A percentile compares a stretch with the other conserved stretches of the same genome.
Conservation (phyloP, 78 protist genomes). For the Bodo saltans region DNA sequence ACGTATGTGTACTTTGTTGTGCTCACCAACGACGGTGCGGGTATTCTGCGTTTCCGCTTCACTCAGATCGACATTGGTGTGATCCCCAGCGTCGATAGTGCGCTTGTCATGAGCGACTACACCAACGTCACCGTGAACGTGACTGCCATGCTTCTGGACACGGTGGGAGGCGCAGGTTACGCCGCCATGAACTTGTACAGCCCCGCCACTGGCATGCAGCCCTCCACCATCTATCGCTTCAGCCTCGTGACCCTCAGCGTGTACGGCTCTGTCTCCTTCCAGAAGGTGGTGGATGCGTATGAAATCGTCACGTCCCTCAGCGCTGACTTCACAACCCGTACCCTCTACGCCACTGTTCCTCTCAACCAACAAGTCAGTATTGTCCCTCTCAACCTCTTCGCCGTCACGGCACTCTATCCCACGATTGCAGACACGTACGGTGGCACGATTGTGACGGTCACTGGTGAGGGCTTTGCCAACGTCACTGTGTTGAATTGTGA, state of each 20-base stretch:
- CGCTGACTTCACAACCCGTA: background rate
- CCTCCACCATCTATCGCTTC: background rate
- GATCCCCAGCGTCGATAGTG: background rate
- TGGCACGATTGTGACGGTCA: slow-evolving; percentile 15
- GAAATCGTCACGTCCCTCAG: background rate
- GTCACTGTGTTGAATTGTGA: background rate
- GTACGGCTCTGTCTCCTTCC: slow-evolving; percentile 3
- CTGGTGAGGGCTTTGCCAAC: slow-evolving; percentile 10
- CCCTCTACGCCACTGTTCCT: background rate
- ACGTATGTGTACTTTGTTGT: background rate
- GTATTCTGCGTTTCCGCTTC: background rate
- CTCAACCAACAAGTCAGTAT: background rate
- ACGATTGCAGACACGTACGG: slow-evolving; percentile 5
- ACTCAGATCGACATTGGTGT: background rate
- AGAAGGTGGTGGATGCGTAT: background rate
- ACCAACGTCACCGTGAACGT: background rate
- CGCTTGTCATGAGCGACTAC: background rate
- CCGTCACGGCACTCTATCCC: background rate
- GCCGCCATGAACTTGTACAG: background rate
- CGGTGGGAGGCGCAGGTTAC: slow-evolving; percentile 6
- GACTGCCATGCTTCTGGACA: slow-evolving; percentile 9
- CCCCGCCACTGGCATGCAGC: background rate
- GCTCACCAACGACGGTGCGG: background rate
- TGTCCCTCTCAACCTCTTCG: background rate
- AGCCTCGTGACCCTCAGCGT: background rate